Percentiles rank a stretch among this genome's conserved stretches.
phyloP scores from a whole-genome alignment of 169 alveolate genomes.

The Plasmodium yoelii region DNA sequence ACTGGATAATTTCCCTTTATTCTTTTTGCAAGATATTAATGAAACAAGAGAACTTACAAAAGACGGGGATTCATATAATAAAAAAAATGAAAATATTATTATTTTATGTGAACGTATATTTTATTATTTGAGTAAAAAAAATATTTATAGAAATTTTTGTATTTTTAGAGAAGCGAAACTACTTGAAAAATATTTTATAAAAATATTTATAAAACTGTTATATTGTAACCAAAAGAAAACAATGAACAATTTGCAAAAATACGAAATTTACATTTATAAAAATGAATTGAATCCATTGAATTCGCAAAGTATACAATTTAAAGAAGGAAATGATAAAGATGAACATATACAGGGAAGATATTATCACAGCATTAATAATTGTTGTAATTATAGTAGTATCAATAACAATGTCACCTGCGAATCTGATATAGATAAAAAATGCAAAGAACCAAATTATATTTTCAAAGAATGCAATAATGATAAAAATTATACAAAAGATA shows the following conservation, averaged over 20 bases:
- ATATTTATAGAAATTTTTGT: slow-evolving; percentile 37
- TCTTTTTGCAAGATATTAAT: slow-evolving; percentile 1
- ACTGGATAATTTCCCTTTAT: slow-evolving; percentile 57
- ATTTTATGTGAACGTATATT: slow-evolving; percentile 46
- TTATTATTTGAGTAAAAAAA: slow-evolving; percentile 44
- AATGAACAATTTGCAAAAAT: slow-evolving; percentile 61
- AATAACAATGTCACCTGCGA: not conserved
- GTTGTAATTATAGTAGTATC: too few species aligned
- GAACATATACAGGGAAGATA: not conserved
- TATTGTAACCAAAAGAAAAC: slow-evolving; percentile 40
- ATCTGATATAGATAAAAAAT: not conserved
- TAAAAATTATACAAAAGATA: too few species aligned
- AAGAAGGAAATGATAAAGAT: not conserved
- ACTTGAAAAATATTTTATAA: slow-evolving; percentile 42
- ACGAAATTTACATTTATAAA: slow-evolving; percentile 34
- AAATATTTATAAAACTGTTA: slow-evolving; percentile 48
- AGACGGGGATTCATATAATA: not conserved
- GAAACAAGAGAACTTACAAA: not conserved
- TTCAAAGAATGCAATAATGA: not conserved
- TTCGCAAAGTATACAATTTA: not conserved
- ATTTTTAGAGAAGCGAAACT: slow-evolving; percentile 16
- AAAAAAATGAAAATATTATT: slow-evolving; percentile 18
- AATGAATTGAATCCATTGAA: not conserved
- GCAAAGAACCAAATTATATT: not conserved
- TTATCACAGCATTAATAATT: too few species aligned